Evolutionary conservation across 2,329 filamentous ascomycete species (phyloP), one percentile per base, ranked within the genome.

Genomic region (Emericellopsis atlantica): DNA sequence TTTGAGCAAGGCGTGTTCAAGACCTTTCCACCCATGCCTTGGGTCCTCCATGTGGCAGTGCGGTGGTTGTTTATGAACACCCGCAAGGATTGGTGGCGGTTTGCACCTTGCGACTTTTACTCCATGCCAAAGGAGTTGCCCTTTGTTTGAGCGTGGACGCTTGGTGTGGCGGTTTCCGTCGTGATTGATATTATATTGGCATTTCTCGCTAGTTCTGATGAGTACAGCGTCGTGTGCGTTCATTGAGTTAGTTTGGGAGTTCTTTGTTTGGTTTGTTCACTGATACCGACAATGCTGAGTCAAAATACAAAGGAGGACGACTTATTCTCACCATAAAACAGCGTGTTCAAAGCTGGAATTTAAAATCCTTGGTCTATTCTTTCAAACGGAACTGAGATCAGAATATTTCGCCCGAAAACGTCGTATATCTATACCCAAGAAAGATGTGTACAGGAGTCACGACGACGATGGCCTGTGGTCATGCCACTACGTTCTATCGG

Each of bases 51-150:
- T 12, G 12, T 59, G n/a, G 37, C 59, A 6, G 49, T 65, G 35
- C 44, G 53, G n/a, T 60, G 52, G 51, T 21, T 59, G 8, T 58
- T 56, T 44, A 48, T 60, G 12, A 51, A 54, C 12, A 57, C 50
- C 44, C 50, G 59, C 39, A 55, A 58, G 41, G 53, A 54, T 32
- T 58, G 57, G 58, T 59, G 57, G 58, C 52, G 56, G 36, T 61
- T 61, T 43, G 51, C 56, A 2, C 49, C 52, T 10, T 59, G 57
- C 36, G 54, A 58, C 39, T 40, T 48, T 22, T 37, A 49, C 14
- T 54, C 54, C 15, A 47, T 47, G 18, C 58, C 54, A 10, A 49
- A 54, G 41, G 56, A 60, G 16, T 45, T 65, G 29, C 58, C 55
- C 4, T 62, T 63, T 52, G 59, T 51, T 5, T 56, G 41, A 50